Base-by-base conservation (phyloP, 768 basidiomycete genomes). In the Pulveroboletus frians region DNA sequence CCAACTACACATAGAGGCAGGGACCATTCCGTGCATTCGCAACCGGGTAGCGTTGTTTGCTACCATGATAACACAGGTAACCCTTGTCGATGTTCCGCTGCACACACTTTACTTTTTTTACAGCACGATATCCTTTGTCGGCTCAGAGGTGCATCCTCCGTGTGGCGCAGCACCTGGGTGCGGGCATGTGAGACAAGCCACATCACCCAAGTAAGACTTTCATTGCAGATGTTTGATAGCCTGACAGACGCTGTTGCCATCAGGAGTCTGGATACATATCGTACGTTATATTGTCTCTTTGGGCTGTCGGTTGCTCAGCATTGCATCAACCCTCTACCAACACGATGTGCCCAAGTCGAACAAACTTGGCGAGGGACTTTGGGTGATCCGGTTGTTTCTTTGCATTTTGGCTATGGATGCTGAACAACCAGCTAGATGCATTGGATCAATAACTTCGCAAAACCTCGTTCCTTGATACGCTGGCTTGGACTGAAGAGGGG, bases 131-230 rank as follows among this genome's bases (percentile, higher is more conserved):
- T 26, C 23, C 23, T 26, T 26, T 26, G 4, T 26, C 23, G 23
- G 23, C 23, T 26, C 94, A 98, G 63, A 80, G 90, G 57, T 99
- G 90, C 64, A 77, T 96, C 37, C 70, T 97, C 2, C 79, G 81
- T 43, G 90, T 91, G n/a, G 92, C 85, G 0, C 96, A 99, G 60
- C 81, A 85, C 52, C 81, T 84, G 2, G 76, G 83, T 0, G 94
- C 92, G 7, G 96, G 96, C 14, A 67, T 98, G 43, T 75, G 92
- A 20, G 96, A 99, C 63, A 99, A 99, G n/a, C n/a, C n/a, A n/a
- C n/a, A 63, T 95, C 96, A 13, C 90, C 91, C 34, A 97, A 96
- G 88, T 90, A 66, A 46, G 80, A n/a, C 29, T 14, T 15, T 7
- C 42, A n/a, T 13, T 18, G 21, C 15, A 4, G 13, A 15, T 23